These are phyloP conservation scores for Alternaria angustiovoidea DNA, from an alignment of 2,329 filamentous ascomycete genomes.

Conservation along the genomic window DNA sequence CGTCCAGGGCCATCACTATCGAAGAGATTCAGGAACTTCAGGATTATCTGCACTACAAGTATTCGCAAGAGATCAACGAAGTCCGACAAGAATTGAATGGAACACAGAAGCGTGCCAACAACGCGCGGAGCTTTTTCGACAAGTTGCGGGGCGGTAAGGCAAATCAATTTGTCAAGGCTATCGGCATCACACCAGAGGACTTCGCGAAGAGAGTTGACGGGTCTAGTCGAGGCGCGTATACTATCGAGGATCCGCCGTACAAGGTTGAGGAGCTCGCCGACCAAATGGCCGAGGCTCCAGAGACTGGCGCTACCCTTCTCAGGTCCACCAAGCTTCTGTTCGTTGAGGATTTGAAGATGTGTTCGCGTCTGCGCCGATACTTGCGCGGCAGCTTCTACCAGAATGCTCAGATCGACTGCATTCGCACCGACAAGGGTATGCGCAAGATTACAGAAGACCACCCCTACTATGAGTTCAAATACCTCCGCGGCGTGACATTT, in stretches of 20 bases:
- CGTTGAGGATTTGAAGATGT: slow-evolving; percentile 87
- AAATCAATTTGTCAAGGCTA: slow-evolving; percentile 83
- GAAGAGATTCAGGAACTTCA: slow-evolving; percentile 97
- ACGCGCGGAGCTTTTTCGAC: slow-evolving; percentile 81
- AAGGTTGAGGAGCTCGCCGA: slow-evolving; percentile 89
- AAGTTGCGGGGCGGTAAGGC: slow-evolving; percentile 81
- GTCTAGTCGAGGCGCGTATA: slow-evolving; percentile 70
- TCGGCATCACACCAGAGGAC: slow-evolving; percentile 87
- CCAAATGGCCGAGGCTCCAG: slow-evolving; percentile 58
- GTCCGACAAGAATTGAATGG: slow-evolving; percentile 71
- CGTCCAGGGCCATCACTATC: slow-evolving; percentile 81
- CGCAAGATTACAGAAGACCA: slow-evolving; percentile 94
- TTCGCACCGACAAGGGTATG: slow-evolving; percentile 90
- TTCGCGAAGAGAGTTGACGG: slow-evolving; percentile 87
- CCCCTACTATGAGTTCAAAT: slow-evolving; percentile 98
- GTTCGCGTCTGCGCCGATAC: slow-evolving; percentile 87
- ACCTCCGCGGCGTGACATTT: slow-evolving; percentile 88
- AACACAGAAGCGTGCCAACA: slow-evolving; percentile 81
- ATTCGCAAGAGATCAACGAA: slow-evolving; percentile 83
- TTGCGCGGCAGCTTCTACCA: slow-evolving; percentile 85
- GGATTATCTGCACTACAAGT: slow-evolving; percentile 96
- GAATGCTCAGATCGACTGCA: slow-evolving; percentile 84
- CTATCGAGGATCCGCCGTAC: slow-evolving; percentile 80
- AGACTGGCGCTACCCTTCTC: slow-evolving; percentile 77
- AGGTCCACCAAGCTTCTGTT: slow-evolving; percentile 85